Base-by-base conservation (phyloP, 176 grass and related monocot genomes). In the Puccinellia tenuiflora region DNA sequence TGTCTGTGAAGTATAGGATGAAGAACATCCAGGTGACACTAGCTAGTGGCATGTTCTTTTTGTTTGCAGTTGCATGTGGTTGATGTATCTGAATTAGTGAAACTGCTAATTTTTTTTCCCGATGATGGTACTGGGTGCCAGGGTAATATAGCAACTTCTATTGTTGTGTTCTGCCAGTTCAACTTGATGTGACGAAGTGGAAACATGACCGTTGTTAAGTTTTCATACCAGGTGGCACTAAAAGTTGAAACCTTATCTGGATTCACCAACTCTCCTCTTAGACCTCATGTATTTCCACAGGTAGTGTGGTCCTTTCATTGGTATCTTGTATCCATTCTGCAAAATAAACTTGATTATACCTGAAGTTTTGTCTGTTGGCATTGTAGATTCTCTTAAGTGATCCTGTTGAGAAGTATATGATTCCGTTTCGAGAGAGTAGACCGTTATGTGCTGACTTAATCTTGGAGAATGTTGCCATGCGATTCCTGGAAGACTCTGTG, bases 401-500 rank as follows among this genome's bases (percentile, higher is more conserved):
- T 87, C 91, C 91, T 69, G 87, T 98, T 16, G 91, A 93, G 85
- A 95, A 95, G 80, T 95, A 95, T 76, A 95, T 98, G 96, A 78
- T 89, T 77, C 64, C 89, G n/a, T 95, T 98, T 90, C 77, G 80
- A 76, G 93, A 98, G 82, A 81, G 83, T 48, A 77, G 37, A 31
- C 93, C 87, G 33, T 84, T 98, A 76, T 73, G 47, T 81, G 88
- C 82, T 65, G 88, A 80, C 54, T 17, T 90, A 83, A 93, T 85
- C 3, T 85, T 88, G 83, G 78, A 65, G 57, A 82, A 90, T 26
- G 96, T 63, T 85, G 74, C 82, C 16, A 90, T 98, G 91, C 91
- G 89, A 48, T 98, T 98, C 82, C 84, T 90, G 35, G 72, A 88
- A 40, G 91, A 95, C 75, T 54, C 38, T 43, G 91, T 51, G 48